Percentiles rank a stretch among this genome's conserved stretches.
Evolutionary conservation across 139 green algal species (phyloP).

Genomic region (Desmodesmus armatus): DNA sequence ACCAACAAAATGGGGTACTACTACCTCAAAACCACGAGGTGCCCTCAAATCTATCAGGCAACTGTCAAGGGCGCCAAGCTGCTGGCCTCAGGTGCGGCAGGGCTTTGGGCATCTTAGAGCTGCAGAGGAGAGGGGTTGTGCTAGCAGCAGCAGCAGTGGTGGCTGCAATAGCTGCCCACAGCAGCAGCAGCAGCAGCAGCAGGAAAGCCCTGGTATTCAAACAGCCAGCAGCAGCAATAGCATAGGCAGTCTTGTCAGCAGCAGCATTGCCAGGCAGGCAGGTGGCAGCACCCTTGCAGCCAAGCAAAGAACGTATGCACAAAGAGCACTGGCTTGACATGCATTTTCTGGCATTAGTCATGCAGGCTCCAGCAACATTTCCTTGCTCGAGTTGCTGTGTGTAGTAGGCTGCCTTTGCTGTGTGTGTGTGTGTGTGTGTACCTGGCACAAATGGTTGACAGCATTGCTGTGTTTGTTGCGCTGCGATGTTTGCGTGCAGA

Average conservation of each 20-base stretch:
- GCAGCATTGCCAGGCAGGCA: neutral
- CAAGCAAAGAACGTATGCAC: neutral
- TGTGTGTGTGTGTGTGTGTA: neutral
- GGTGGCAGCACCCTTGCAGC: neutral
- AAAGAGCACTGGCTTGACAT: no score
- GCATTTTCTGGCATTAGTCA: no score
- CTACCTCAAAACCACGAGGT: constrained; percentile 39
- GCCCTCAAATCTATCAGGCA: constrained; percentile 10
- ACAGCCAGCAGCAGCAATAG: neutral
- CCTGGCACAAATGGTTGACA: no score
- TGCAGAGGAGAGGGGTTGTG: neutral
- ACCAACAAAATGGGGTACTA: constrained; percentile 43
- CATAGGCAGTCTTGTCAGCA: neutral
- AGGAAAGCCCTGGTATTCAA: neutral
- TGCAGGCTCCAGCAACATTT: no score
- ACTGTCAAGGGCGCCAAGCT: constrained; percentile 36
- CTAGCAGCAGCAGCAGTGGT: neutral
- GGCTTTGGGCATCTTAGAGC: neutral
- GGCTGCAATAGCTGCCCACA: neutral
- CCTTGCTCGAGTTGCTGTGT: no score
- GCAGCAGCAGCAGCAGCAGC: constrained; percentile 15
- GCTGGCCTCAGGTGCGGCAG: constrained; percentile 28
- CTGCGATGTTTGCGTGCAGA: constrained; percentile 13
- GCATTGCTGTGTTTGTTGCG: no score
- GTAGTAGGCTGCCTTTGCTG: constrained; percentile 9